Percentiles rank a stretch among this genome's conserved stretches.
These are phyloP conservation scores for Aureobasidium sp. DNA, from an alignment of 2,329 filamentous ascomycete species.

Conservation along the genomic window DNA sequence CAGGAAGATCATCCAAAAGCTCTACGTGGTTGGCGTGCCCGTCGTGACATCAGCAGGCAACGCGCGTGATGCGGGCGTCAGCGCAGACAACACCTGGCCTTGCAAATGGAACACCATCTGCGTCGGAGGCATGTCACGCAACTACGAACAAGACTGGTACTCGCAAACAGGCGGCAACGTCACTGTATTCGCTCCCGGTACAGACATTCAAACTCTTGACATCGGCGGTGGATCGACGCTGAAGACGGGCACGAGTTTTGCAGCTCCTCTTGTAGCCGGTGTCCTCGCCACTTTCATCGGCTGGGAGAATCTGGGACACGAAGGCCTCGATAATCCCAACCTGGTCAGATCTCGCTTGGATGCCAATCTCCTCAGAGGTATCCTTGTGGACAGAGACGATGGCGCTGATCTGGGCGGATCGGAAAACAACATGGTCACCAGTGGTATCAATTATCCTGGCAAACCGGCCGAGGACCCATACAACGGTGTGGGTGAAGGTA, in stretches of 20 bases:
- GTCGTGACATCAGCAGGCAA: background rate
- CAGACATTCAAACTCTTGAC: background rate
- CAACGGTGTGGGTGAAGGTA: background rate
- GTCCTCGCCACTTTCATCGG: background rate
- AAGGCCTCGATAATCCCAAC: background rate
- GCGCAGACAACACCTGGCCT: background rate
- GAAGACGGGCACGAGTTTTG: background rate
- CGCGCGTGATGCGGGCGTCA: background rate
- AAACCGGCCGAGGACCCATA: background rate
- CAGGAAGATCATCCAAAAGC: background rate
- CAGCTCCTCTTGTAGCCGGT: background rate
- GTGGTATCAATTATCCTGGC: background rate
- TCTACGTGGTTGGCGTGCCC: background rate
- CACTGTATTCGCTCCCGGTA: background rate
- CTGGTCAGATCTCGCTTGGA: background rate
- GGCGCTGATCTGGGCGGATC: background rate
- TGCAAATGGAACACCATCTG: background rate
- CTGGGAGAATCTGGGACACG: background rate
- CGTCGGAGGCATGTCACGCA: background rate
- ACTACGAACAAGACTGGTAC: background rate
- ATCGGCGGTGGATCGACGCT: background rate
- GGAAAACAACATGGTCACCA: background rate
- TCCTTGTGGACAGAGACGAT: background rate
- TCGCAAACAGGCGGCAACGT: background rate
- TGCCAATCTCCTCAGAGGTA: background rate